Evolutionary conservation across 805 yeast genomes (phyloP).

Genomic region (Yarrowia alimentaria): DNA sequence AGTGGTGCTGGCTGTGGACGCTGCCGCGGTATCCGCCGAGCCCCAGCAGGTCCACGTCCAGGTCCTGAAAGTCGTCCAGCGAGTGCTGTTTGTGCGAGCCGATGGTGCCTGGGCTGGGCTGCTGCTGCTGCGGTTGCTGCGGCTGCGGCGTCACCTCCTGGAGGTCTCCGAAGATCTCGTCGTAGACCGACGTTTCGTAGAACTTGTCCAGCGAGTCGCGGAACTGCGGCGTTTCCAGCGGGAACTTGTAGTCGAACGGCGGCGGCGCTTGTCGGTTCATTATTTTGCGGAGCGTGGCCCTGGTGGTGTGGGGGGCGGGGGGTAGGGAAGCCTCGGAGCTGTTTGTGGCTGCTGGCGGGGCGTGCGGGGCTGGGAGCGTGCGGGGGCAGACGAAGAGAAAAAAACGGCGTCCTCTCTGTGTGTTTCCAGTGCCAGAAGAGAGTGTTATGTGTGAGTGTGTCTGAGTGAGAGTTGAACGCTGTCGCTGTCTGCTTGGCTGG

Average conservation of each 20-base stretch:
- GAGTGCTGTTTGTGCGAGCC: slow-evolving; percentile 7
- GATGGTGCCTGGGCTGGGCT: slow-evolving; percentile 2
- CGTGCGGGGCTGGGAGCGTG: neutral
- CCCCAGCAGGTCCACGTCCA: slow-evolving; percentile 25
- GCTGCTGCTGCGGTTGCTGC: neutral
- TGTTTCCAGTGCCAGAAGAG: too few relatives aligned
- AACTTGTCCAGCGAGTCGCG: slow-evolving; percentile 6
- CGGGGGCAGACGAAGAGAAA: too few relatives aligned
- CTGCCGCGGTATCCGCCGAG: neutral
- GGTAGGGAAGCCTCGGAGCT: too few relatives aligned
- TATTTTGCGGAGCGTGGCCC: neutral
- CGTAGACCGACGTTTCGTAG: slow-evolving; percentile 18
- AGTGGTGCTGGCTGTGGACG: too few relatives aligned
- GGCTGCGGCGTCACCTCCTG: slow-evolving; percentile 22
- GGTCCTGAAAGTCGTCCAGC: slow-evolving; percentile 26
- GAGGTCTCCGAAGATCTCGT: slow-evolving; percentile 17
- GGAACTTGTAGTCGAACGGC: slow-evolving; percentile 27
- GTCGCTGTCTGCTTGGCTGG: too few relatives aligned
- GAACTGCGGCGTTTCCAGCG: slow-evolving; percentile 8
- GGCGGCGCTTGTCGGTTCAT: too few relatives aligned
- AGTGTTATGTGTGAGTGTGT: too few relatives aligned
- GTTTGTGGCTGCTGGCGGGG: neutral
- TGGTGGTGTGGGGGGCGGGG: neutral
- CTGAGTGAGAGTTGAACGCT: too few relatives aligned
- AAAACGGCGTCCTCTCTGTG: too few relatives aligned